phyloP scores from a whole-genome alignment of 495 filamentous ascomycete species.

The Hypoxylon trugodes region DNA sequence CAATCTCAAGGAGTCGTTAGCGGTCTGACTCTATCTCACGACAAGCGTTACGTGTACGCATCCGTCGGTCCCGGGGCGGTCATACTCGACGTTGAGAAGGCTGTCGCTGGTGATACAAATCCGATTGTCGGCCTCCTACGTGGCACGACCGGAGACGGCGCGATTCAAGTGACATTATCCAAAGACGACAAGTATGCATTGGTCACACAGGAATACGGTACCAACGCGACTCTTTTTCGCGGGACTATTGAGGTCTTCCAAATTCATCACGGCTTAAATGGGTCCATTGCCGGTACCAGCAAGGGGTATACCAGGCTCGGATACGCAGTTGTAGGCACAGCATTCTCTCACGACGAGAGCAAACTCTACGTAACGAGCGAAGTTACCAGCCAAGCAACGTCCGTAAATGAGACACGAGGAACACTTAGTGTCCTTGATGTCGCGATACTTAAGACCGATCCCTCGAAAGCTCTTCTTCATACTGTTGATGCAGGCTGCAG shows the following conservation, averaged over 20 bases:
- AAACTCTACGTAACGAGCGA: constrained; percentile 40
- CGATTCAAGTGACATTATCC: constrained; percentile 37
- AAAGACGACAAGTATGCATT: constrained; percentile 39
- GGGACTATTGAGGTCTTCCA: constrained; percentile 37
- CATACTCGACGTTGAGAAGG: constrained; percentile 35
- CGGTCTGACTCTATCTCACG: constrained; percentile 31
- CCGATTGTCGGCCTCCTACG: constrained; percentile 31
- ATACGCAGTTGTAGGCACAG: constrained; percentile 32
- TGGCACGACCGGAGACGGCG: constrained; percentile 28
- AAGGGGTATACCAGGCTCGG: constrained; percentile 32
- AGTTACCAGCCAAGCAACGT: neutral
- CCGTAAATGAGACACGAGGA: constrained; percentile 18
- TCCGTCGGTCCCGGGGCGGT: constrained; percentile 21
- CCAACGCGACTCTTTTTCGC: constrained; percentile 5
- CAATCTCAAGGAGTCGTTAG: neutral
- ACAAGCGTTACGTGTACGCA: constrained; percentile 29
- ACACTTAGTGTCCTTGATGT: constrained; percentile 28
- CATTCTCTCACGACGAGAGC: constrained; percentile 30
- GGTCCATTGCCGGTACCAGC: constrained; percentile 24
- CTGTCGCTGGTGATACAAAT: constrained; percentile 26
- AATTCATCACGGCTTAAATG: constrained; percentile 22
- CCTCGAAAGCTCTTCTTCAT: constrained; percentile 26
- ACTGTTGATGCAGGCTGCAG: constrained; percentile 30
- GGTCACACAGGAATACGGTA: constrained; percentile 39
- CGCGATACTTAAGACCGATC: constrained; percentile 30